phyloP scores from a whole-genome alignment of 2,329 filamentous ascomycete genomes.

The Nannizzia gypsea region DNA sequence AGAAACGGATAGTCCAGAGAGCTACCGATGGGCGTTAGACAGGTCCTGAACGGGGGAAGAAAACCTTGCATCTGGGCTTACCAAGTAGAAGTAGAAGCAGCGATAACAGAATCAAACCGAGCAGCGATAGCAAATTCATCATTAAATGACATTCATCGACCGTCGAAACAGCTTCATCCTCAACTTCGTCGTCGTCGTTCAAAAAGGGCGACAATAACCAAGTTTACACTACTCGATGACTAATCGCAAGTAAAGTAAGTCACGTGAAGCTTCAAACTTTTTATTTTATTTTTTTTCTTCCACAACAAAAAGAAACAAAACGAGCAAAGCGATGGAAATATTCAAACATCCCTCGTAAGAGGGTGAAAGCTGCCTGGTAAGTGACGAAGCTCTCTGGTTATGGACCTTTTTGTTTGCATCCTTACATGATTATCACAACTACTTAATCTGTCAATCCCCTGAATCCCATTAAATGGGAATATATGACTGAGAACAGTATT shows the following conservation, averaged over 20 bases:
- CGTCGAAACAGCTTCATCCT: background rate
- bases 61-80: background rate
- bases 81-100: slow-evolving; percentile 7
- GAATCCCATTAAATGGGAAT: slow-evolving; percentile 38
- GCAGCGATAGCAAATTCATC: slow-evolving; percentile 7
- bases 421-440: slow-evolving; percentile 52
- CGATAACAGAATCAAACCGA: slow-evolving; percentile 2
- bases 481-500: slow-evolving; percentile 31
- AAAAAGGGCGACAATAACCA: background rate
- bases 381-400: slow-evolving; percentile 20
- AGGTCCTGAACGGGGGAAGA: background rate
- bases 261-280: background rate
- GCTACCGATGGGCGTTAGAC: slow-evolving; percentile 24
- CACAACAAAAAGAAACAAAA: background rate
- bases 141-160: background rate
- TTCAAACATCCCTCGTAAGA: background rate
- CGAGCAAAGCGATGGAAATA: background rate
- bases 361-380: slow-evolving; percentile 10
- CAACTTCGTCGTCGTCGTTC: background rate
- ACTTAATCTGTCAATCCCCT: slow-evolving; percentile 75
- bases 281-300: background rate
- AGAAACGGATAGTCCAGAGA: slow-evolving; percentile 45
- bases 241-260: background rate
- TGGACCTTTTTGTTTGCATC: background rate
- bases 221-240: background rate